Evolutionary conservation across 2,329 filamentous ascomycete genomes (phyloP), one percentile per base, ranked within the genome.

Genomic region (Herpotrichia juniperi): DNA sequence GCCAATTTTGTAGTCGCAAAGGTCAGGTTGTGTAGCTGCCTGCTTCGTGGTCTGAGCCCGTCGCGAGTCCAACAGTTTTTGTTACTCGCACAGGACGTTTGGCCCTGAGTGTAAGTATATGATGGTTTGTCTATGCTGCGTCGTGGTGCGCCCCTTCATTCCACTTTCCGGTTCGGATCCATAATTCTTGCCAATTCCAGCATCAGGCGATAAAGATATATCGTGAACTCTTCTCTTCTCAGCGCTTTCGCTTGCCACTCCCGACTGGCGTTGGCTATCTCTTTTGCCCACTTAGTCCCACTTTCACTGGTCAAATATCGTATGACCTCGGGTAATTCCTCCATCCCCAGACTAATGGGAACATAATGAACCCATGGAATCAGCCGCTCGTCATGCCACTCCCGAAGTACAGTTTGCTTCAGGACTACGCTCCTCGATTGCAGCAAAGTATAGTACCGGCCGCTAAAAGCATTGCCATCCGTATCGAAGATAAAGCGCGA

Each of bases 291-390:
- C 21, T 34, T 26, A 25, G 57, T 49, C 2, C 63, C 58, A 7
- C 35, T 31, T 17, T 56, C 53, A 34, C 46, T 54, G 9, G 53
- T 57, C 12, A 62, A 16, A 26, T 58, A 57, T 10, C 11, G 37
- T 31, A 64, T 46, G 14, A 55, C 6, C 35, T 65, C 61, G 0
- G 57, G 58, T 11, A 64, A n/a, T 26, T 65, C 59, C 25, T 61
- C 58, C 56, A 64, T 61, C 10, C 53, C 42, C 21, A 51, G 39
- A 25, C 60, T 66, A 5, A 64, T 59, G 1, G 71, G 69, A 3
- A 74, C 60, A 45, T 71, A 73, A 46, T 74, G 72, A 24, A 66
- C 57, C 71, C 71, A 74, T 0, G 71, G 66, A 8, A 72, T 48
- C 11, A 74, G 53, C 6, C 71, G 59, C 21, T 65, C 63, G 42